Evolutionary conservation across 164 flowering plant species (phyloP), one percentile per base, ranked within the genome.

Genomic region (Nelumbo lutea): DNA sequence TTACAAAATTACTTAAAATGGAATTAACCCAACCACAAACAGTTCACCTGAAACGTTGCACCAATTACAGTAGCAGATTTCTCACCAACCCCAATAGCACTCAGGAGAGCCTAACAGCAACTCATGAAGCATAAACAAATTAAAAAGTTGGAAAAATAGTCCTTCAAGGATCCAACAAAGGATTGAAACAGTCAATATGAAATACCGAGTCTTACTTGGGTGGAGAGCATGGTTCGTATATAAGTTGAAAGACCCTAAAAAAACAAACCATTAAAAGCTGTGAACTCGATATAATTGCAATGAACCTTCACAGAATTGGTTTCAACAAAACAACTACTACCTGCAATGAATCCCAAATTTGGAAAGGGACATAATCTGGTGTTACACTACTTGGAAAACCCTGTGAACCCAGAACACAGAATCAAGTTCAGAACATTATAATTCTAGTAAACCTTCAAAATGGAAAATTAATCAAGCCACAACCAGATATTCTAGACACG

Each of bases 1-100:
- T 9, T 27, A 38, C 15, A 13, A 48, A 27, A n/a, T 27, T 27
- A 38, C 46, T 15, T 15, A n/a, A 7, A 59, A 46, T 7, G 0
- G 5, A 46, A 59, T n/a, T 42, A 2, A 4, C 41, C n/a, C 13
- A n/a, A 60, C 5, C 47, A 40, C 9, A 63, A 39, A 45, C 9
- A 55, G 4, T 61, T 62, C 62, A 90, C 99, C 97, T 87, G 97
- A 82, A 96, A 96, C 44, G 98, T 96, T 52, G 98, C 99, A 71
- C 99, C 98, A 59, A 93, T 81, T 6, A 93, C 96, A 57, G 99
- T 93, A 2, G 99, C 98, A 1, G 98, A 92, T 77, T 90, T 87
- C 83, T 90, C 96, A 64, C 99, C 99, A 62, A 96, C 99, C 38
- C 99, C 99, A 75, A 93, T 96, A 42, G 98, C 99, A 80, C 97